These are phyloP conservation scores for Aspergillus fischeri DNA, from an alignment of 2,329 filamentous ascomycete genomes.

Conservation along the genomic window DNA sequence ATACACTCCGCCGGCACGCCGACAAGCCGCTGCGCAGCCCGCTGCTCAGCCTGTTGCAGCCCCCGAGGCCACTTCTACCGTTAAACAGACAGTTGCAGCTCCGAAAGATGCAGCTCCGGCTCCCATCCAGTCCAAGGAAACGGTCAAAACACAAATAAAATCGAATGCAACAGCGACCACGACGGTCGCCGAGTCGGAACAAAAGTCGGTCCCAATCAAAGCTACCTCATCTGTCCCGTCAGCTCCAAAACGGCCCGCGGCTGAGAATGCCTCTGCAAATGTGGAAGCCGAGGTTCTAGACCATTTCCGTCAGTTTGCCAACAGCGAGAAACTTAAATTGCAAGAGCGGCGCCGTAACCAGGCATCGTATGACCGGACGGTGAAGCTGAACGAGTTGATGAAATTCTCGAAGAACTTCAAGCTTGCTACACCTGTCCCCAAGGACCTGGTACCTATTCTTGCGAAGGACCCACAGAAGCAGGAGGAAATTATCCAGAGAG, in stretches of 20 bases:
- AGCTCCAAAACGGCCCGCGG: slow-evolving; percentile 34
- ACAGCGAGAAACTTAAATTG: slow-evolving; percentile 57
- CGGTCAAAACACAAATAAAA: slow-evolving; percentile 15
- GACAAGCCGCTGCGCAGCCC: slow-evolving; percentile 70
- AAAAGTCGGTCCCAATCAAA: slow-evolving; percentile 23
- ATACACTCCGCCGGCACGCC: slow-evolving; percentile 86
- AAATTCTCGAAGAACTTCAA: slow-evolving; percentile 95
- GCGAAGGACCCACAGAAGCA: slow-evolving; percentile 96
- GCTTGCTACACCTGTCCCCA: slow-evolving; percentile 84
- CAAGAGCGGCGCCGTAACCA: slow-evolving; percentile 55
- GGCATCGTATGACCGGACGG: slow-evolving; percentile 71
- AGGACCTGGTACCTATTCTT: slow-evolving; percentile 87
- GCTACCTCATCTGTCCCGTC: slow-evolving; percentile 23
- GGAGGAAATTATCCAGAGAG: slow-evolving; percentile 85
- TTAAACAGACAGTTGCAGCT: slow-evolving; percentile 78
- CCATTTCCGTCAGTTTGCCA: slow-evolving; percentile 62
- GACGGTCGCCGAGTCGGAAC: slow-evolving; percentile 20
- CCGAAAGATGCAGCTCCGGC: slow-evolving; percentile 41
- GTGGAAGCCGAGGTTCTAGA: slow-evolving; percentile 59
- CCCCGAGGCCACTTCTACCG: slow-evolving; percentile 77
- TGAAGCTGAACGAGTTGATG: slow-evolving; percentile 90
- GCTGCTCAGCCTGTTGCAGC: slow-evolving; percentile 68
- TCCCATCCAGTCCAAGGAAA: slow-evolving; percentile 25
- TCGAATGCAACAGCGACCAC: slow-evolving; percentile 19
- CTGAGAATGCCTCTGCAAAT: slow-evolving; percentile 55